These are phyloP conservation scores for Podaxis sp. DNA, from an alignment of 768 basidiomycete genomes.

Conservation along the genomic window DNA sequence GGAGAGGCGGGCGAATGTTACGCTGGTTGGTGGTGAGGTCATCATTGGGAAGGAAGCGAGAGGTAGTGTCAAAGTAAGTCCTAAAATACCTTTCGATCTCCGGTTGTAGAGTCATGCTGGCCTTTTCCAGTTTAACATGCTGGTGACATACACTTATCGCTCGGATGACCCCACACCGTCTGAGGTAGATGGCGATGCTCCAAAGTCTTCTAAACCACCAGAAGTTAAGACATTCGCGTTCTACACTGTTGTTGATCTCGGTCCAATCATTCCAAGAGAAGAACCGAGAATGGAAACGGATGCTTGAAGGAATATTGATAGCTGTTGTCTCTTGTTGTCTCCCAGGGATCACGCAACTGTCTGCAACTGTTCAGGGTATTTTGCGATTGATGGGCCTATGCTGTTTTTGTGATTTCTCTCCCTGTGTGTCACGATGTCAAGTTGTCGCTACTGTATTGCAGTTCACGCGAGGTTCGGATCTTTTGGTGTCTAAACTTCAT, in stretches of 20 bases:
- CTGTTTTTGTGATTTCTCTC: no score
- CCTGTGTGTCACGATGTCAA: no score
- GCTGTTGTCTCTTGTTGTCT: not conserved
- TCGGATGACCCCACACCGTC: slow-evolving; percentile 80
- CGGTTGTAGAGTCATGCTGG: not conserved
- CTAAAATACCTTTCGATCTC: not conserved
- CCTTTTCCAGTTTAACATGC: slow-evolving; percentile 82
- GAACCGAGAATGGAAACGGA: slow-evolving; percentile 33
- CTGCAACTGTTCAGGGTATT: no score
- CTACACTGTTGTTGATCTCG: slow-evolving; percentile 82
- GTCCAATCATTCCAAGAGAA: slow-evolving; percentile 63
- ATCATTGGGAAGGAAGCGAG: slow-evolving; percentile 77
- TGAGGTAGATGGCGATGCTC: slow-evolving; percentile 48
- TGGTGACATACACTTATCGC: slow-evolving; percentile 91
- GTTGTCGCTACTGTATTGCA: no score
- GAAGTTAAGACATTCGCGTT: slow-evolving; percentile 90
- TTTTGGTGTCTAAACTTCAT: no score
- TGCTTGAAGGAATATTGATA: not conserved
- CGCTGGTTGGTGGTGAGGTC: slow-evolving; percentile 86
- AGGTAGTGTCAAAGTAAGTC: slow-evolving; percentile 75
- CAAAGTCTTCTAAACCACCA: slow-evolving; percentile 44
- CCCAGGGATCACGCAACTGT: not conserved
- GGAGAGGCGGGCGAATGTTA: slow-evolving; percentile 88
- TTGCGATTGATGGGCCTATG: no score
- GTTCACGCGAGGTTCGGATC: no score